Conservation (phyloP, 441 rosid species). For the Syzygium malaccense region DNA sequence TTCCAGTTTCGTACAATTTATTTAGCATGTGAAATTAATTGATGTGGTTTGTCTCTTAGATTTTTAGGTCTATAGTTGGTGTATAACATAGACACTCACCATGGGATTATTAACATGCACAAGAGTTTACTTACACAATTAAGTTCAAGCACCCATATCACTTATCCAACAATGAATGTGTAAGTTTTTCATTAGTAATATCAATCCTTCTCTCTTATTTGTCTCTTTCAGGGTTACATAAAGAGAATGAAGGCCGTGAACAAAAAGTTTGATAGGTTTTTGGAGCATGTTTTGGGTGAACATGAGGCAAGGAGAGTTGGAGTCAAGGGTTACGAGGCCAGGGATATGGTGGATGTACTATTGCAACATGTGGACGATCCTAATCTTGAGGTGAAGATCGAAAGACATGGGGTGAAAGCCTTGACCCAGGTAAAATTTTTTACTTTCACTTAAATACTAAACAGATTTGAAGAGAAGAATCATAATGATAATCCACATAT, state of each 20-base stretch:
- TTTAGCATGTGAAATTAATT: not conserved
- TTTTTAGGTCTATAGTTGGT: not conserved
- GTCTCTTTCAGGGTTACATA: not conserved
- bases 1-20: conserved; percentile 5
- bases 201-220: not conserved
- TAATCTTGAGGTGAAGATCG: not conserved
- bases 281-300: conserved; percentile 6
- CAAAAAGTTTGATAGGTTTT: conserved; percentile 3
- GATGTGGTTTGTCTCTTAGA: not conserved
- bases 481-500: not conserved
- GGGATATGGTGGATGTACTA: conserved; percentile 10
- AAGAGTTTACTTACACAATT: not conserved
- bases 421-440: not conserved
- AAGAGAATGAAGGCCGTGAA: conserved; percentile 9
- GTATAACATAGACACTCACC: not conserved
- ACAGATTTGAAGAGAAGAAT: not conserved
- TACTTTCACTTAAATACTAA: not conserved
- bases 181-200: not conserved
- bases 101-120: not conserved
- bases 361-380: conserved; percentile 1
- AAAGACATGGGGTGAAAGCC: not conserved
- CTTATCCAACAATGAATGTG: not conserved
- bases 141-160: not conserved
- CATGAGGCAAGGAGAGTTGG: not conserved
- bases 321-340: not conserved